phyloP scores from a whole-genome alignment of 2,329 filamentous ascomycete species.

The Madurella fahalii region DNA sequence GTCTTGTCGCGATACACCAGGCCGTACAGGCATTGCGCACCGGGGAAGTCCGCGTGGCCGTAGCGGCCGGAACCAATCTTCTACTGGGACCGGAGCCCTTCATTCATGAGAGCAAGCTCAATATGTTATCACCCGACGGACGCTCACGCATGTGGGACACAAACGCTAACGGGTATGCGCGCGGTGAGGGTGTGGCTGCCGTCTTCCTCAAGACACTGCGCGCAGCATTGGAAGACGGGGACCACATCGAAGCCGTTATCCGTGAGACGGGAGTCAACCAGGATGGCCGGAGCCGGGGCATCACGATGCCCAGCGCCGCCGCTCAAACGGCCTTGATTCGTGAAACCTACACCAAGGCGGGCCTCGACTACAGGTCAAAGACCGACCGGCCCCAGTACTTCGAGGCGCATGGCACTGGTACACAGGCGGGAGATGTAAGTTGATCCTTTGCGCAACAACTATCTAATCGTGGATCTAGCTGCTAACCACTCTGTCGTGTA shows the following conservation, averaged over 20 bases:
- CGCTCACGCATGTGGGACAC: constrained; percentile 42
- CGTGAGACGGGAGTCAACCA: constrained; percentile 40
- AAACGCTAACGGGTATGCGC: constrained; percentile 47
- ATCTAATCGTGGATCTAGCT: no score
- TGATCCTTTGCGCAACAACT: no score
- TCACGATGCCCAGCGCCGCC: constrained; percentile 43
- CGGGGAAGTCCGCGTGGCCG: constrained; percentile 30
- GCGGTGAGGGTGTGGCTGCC: constrained; percentile 47
- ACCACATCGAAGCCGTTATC: constrained; percentile 40
- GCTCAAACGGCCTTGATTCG: constrained; percentile 40
- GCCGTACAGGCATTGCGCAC: constrained; percentile 14
- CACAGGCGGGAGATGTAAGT: constrained; percentile 27
- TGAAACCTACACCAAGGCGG: constrained; percentile 37
- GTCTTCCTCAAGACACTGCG: constrained; percentile 45
- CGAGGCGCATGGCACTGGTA: constrained; percentile 41
- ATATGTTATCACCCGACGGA: constrained; percentile 36
- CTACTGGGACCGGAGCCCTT: constrained; percentile 33
- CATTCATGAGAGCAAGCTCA: constrained; percentile 32
- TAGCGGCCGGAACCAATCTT: constrained; percentile 34
- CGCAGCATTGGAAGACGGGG: constrained; percentile 43
- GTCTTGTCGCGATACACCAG: constrained; percentile 7
- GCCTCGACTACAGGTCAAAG: constrained; percentile 30
- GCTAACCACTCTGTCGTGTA: no score
- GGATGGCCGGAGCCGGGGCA: constrained; percentile 44
- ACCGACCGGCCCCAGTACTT: constrained; percentile 34